A percentile compares a stretch with the other conserved stretches of the same genome.
phyloP scores from a whole-genome alignment of 2,329 filamentous ascomycete species.

The Trichoderma pleuroti region DNA sequence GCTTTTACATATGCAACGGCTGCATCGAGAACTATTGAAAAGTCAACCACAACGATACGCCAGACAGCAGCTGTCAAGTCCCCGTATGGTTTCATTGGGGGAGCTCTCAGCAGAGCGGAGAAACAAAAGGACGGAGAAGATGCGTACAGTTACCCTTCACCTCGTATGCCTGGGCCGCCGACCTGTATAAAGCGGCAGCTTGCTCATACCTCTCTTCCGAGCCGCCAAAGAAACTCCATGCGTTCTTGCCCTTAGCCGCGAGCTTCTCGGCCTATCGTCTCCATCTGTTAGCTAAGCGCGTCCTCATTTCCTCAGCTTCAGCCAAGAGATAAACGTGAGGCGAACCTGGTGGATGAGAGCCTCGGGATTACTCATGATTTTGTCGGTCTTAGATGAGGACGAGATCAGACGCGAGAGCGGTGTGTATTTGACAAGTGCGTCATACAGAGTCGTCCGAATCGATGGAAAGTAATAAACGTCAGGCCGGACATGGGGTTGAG shows the following conservation, averaged over 20 bases:
- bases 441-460: background rate
- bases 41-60: background rate
- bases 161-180: constrained; percentile 89
- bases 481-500: background rate
- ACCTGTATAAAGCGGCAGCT: constrained; percentile 80
- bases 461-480: background rate
- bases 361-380: constrained; percentile 71
- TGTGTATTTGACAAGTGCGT: background rate
- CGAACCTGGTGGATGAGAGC: constrained; percentile 72
- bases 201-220: constrained; percentile 84
- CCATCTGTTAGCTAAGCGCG: background rate
- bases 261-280: constrained; percentile 75
- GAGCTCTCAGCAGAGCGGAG: background rate
- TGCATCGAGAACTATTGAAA: constrained; percentile 68
- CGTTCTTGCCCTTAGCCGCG: constrained; percentile 67
- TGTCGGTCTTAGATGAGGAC: background rate
- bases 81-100: background rate
- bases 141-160: constrained; percentile 75
- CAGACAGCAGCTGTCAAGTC: background rate
- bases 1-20: constrained; percentile 83
- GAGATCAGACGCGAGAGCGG: background rate
- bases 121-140: background rate
- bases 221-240: constrained; percentile 88
- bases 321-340: constrained; percentile 24
- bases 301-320: background rate